Conservation (phyloP, 2,329 filamentous ascomycete genomes). For the Thelonectria blattea region DNA sequence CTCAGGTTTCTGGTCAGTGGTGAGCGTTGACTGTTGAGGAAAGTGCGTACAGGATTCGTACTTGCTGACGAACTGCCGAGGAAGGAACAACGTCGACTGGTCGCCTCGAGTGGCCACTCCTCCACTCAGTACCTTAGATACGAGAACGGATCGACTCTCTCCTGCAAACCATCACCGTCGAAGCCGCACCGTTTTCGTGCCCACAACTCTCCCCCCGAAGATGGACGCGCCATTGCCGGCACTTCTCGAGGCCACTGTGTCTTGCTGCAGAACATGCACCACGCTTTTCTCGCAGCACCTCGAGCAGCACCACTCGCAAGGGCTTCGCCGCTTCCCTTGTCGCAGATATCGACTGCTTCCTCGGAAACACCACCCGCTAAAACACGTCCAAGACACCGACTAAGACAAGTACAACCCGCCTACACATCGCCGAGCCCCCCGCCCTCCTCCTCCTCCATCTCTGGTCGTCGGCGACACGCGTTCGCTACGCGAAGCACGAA, state of each 20-base stretch:
- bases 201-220: not conserved
- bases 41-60: not conserved
- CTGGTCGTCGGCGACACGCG: constrained; percentile 5
- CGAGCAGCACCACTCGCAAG: not conserved
- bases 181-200: not conserved
- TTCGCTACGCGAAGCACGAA: constrained; percentile 18
- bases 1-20: constrained; percentile 19
- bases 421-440: not conserved
- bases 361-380: constrained; percentile 19
- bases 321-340: constrained; percentile 17
- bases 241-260: not conserved
- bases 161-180: constrained; percentile 2
- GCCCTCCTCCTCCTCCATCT: constrained; percentile 3
- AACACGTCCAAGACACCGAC: constrained; percentile 23
- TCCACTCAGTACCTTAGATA: constrained; percentile 5
- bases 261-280: no score
- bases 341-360: constrained; percentile 18
- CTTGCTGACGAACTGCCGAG: constrained; percentile 5
- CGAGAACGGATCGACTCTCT: not conserved
- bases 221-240: not conserved
- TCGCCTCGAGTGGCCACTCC: not conserved
- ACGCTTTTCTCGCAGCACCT: not conserved
- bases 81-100: constrained; percentile 10
- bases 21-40: not conserved
- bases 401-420: constrained; percentile 11